These are phyloP conservation scores for Dictyostelium capitatum DNA, from an alignment of 78 protist genomes.

Conservation along the genomic window DNA sequence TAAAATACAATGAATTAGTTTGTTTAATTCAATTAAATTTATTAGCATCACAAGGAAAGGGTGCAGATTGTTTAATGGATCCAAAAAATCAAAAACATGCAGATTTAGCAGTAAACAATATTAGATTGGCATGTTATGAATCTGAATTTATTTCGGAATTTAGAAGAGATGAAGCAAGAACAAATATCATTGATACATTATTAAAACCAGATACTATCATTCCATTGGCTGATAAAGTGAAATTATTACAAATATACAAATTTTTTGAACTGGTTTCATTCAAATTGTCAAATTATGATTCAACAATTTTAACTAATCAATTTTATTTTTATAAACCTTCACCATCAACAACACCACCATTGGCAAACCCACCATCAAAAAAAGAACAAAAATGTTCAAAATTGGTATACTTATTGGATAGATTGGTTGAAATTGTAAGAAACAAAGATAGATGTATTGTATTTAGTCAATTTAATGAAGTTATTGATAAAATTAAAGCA, in stretches of 20 bases:
- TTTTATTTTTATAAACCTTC: too few relatives aligned
- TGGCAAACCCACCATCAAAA: neutral
- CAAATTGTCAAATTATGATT: too few relatives aligned
- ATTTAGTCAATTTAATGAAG: constrained; percentile 72
- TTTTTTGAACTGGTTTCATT: neutral
- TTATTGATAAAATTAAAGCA: too few relatives aligned
- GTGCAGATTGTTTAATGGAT: constrained; percentile 47
- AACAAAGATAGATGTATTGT: constrained; percentile 5
- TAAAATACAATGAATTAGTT: constrained; percentile 51
- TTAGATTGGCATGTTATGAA: constrained; percentile 18
- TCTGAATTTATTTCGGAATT: neutral
- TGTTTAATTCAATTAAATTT: constrained; percentile 34
- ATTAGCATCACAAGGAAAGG: constrained; percentile 64
- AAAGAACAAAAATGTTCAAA: neutral
- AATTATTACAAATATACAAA: constrained; percentile 19
- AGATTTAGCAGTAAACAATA: constrained; percentile 24
- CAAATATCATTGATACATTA: neutral
- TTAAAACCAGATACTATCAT: constrained; percentile 18
- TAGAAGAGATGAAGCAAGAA: neutral
- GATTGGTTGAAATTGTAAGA: neutral
- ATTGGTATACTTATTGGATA: constrained; percentile 14
- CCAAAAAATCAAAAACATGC: constrained; percentile 30
- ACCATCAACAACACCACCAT: too few relatives aligned
- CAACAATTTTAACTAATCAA: too few relatives aligned
- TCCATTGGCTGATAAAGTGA: constrained; percentile 18